phyloP scores from a whole-genome alignment of 352 stramenopile genomes.

The Aphanomyces cochlioides region DNA sequence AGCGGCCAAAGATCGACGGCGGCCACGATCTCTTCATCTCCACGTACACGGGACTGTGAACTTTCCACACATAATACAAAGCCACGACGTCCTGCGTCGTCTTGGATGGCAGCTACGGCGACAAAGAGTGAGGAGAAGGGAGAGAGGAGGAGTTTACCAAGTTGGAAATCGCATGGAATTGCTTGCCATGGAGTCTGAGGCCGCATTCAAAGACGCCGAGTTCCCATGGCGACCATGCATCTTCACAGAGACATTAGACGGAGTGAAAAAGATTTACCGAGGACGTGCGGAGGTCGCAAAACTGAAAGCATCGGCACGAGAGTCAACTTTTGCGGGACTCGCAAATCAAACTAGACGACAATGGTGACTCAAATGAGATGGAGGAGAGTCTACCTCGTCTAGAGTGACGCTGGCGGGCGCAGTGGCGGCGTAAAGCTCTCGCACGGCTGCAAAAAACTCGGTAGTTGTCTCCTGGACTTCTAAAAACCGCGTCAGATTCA shows the following conservation, averaged over 20 bases:
- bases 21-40: conserved; percentile 2
- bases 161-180: conserved; percentile 67
- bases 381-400: too few species aligned
- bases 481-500: too few species aligned
- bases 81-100: conserved; percentile 66
- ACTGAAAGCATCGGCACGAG: conserved; percentile 44
- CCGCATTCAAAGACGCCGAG: conserved; percentile 80
- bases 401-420: conserved; percentile 5
- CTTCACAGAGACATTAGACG: conserved; percentile 31
- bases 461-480: background rate
- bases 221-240: conserved; percentile 74
- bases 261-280: conserved; percentile 13
- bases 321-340: conserved; percentile 16
- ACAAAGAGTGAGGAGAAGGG: background rate
- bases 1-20: background rate
- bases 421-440: conserved; percentile 47
- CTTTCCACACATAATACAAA: conserved; percentile 86
- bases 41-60: background rate
- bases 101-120: conserved; percentile 58
- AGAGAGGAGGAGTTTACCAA: conserved; percentile 40
- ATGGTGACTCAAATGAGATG: conserved; percentile 37
- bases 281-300: conserved; percentile 38
- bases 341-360: background rate
- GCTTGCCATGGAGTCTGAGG: conserved; percentile 82
- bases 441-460: conserved; percentile 52